Conservation (phyloP, 345 rosid species). For the Physaria fendleri region DNA sequence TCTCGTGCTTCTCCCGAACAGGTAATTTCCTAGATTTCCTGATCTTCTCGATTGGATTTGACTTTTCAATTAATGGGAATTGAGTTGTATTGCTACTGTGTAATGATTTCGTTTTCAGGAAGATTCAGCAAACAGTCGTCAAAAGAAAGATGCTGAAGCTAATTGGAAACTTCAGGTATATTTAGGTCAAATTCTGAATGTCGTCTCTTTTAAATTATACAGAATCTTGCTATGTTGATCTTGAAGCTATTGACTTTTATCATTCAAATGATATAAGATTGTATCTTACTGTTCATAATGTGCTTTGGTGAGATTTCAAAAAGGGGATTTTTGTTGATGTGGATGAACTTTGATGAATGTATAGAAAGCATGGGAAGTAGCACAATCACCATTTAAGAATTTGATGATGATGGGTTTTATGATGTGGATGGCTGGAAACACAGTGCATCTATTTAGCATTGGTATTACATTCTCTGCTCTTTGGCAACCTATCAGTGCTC, state of each 20-base stretch:
- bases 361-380: constrained; percentile 99
- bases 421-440: constrained; percentile 99
- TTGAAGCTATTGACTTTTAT: constrained; percentile 7
- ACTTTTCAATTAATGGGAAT: too few relatives aligned
- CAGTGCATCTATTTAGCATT: constrained; percentile 97
- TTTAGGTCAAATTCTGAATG: too few relatives aligned
- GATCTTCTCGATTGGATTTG: too few relatives aligned
- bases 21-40: too few relatives aligned
- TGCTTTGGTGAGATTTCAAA: background rate
- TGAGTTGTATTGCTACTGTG: too few relatives aligned
- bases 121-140: too few relatives aligned
- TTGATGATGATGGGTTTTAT: constrained; percentile 99
- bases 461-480: constrained; percentile 98
- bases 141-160: too few relatives aligned
- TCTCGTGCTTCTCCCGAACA: too few relatives aligned
- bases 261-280: background rate
- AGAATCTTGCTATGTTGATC: too few relatives aligned
- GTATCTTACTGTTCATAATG: background rate
- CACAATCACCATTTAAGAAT: constrained; percentile 96
- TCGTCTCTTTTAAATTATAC: too few relatives aligned
- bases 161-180: too few relatives aligned
- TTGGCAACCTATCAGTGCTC: constrained; percentile 97
- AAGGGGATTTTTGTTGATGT: background rate
- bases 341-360: constrained; percentile 7
- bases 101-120: too few relatives aligned